Percentiles rank a stretch among this genome's conserved stretches.
Conservation (phyloP, 164 flowering plant genomes). For the Annona cherimola region DNA sequence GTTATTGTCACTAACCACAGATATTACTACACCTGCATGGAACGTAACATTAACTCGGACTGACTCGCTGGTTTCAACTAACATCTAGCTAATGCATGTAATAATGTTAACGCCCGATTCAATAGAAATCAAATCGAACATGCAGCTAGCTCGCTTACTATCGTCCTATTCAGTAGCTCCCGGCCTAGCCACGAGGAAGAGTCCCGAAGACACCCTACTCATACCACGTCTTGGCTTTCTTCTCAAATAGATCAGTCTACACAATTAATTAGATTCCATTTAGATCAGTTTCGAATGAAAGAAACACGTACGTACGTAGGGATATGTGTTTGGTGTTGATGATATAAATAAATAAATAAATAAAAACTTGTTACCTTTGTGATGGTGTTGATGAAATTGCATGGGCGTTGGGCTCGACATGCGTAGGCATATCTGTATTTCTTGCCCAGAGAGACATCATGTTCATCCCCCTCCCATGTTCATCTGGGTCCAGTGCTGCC, state of each 20-base stretch:
- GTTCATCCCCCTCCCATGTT: conserved; percentile 92
- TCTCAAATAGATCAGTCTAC: conserved; percentile 66
- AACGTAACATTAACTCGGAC: neutral
- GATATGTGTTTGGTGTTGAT: neutral
- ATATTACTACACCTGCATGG: conserved; percentile 75
- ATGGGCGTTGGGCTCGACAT: conserved; percentile 89
- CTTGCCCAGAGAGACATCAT: conserved; percentile 72
- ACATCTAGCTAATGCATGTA: too few relatives aligned
- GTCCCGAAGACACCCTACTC: conserved; percentile 88
- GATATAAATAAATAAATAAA: too few relatives aligned
- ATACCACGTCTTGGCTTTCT: conserved; percentile 76
- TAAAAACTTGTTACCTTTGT: conserved; percentile 54
- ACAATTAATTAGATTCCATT: neutral
- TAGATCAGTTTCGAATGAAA: too few relatives aligned
- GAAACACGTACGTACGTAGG: too few relatives aligned
- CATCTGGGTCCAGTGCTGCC: conserved; percentile 75
- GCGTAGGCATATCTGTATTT: conserved; percentile 89
- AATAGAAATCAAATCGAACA: conserved; percentile 5
- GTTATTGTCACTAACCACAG: conserved; percentile 68
- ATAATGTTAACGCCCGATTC: too few relatives aligned
- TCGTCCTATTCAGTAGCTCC: conserved; percentile 88
- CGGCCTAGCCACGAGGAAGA: conserved; percentile 85
- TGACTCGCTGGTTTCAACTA: too few relatives aligned
- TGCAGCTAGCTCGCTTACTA: conserved; percentile 34
- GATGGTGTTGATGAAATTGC: conserved; percentile 93